Evolutionary conservation across 1,284 basidiomycete species (phyloP).

Genomic region (Uromyces viciae-fabae): DNA sequence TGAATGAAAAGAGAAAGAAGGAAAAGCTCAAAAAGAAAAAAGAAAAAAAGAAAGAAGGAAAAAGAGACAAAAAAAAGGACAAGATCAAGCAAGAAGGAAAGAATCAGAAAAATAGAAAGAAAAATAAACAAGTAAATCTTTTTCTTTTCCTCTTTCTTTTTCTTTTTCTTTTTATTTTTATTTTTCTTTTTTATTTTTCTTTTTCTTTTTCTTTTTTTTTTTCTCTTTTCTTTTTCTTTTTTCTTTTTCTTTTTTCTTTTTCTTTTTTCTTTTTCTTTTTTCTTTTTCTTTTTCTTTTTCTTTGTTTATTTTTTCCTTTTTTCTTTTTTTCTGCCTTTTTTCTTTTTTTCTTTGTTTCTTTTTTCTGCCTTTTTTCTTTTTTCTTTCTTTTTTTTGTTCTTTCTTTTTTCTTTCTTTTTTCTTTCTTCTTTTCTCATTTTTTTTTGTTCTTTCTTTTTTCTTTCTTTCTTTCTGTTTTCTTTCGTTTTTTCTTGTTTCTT

Average conservation of each 20-base stretch:
- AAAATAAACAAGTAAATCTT: too few relatives aligned
- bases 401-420: background rate
- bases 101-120: background rate
- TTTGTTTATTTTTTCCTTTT: background rate
- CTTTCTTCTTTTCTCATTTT: background rate
- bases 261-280: background rate
- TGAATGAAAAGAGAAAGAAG: background rate
- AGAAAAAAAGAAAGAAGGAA: background rate
- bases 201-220: background rate
- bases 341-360: background rate
- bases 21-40: background rate
- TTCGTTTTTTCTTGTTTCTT: background rate
- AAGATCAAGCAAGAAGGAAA: background rate
- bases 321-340: background rate
- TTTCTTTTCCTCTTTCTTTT: too few relatives aligned
- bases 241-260: slow-evolving; percentile 1
- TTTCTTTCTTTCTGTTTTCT: background rate
- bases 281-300: background rate
- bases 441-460: background rate
- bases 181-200: too few relatives aligned
- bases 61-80: background rate
- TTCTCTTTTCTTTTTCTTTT: background rate
- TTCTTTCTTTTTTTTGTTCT: background rate
- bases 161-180: too few relatives aligned
- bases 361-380: background rate